These are phyloP conservation scores for Xylariaceae sp. DNA, from an alignment of 2,329 filamentous ascomycete species.

Conservation along the genomic window DNA sequence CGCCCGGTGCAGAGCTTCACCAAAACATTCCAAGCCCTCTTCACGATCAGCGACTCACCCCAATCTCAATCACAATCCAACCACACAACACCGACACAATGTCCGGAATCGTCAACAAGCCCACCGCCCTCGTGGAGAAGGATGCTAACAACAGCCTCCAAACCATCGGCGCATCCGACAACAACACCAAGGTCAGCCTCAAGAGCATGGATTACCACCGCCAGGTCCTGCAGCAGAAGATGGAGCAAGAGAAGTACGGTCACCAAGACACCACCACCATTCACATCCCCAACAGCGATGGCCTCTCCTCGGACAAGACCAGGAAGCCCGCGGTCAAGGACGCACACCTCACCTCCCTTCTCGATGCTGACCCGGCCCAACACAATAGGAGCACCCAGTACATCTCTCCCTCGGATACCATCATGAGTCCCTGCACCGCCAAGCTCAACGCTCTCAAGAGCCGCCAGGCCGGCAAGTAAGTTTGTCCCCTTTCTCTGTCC, in stretches of 20 bases:
- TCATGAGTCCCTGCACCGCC: constrained; percentile 81
- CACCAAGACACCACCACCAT: constrained; percentile 8
- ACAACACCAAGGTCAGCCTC: constrained; percentile 43
- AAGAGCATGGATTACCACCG: constrained; percentile 76
- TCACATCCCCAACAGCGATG: constrained; percentile 2
- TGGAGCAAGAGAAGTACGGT: constrained; percentile 60
- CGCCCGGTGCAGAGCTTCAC: too few species aligned
- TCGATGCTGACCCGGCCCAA: constrained; percentile 19
- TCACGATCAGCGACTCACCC: background rate
- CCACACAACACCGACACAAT: too few species aligned
- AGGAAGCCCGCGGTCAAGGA: constrained; percentile 17
- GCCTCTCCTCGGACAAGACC: constrained; percentile 13
- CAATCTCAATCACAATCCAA: background rate
- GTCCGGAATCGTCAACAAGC: too few species aligned
- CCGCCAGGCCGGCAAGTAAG: constrained; percentile 75
- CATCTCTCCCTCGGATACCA: constrained; percentile 80
- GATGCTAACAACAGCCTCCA: constrained; percentile 55
- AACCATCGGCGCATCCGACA: constrained; percentile 24
- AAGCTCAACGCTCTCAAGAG: constrained; percentile 78
- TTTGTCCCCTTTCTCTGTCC: constrained; percentile 17
- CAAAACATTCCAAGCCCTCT: too few species aligned
- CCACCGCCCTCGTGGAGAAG: constrained; percentile 59
- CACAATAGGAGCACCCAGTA: constrained; percentile 48
- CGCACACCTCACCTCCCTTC: constrained; percentile 21
- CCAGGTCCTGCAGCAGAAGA: constrained; percentile 68